phyloP scores from a whole-genome alignment of 129 eudicot species.

The Escallonia rubra region DNA sequence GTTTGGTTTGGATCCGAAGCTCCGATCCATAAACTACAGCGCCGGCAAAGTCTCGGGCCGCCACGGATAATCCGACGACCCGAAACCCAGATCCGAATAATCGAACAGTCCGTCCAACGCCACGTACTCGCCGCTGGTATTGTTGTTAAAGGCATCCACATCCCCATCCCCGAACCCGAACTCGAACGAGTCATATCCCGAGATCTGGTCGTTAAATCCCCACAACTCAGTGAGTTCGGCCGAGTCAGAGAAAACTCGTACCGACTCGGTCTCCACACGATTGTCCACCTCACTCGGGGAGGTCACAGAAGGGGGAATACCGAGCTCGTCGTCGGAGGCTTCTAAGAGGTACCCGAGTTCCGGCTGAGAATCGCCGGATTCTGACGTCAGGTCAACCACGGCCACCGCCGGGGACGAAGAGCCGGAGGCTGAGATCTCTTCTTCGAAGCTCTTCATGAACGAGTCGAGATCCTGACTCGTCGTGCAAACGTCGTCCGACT shows the following conservation, averaged over 20 bases:
- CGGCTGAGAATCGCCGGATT: slow-evolving; percentile 48
- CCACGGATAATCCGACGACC: slow-evolving; percentile 45
- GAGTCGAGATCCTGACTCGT: slow-evolving; percentile 63
- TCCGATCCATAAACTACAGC: slow-evolving; percentile 12
- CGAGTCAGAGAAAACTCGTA: slow-evolving; percentile 41
- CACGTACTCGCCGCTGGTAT: slow-evolving; percentile 40
- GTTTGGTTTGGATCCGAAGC: too few relatives aligned
- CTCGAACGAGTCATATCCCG: slow-evolving; percentile 61
- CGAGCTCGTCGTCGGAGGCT: slow-evolving; percentile 61
- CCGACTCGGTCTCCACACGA: slow-evolving; percentile 22
- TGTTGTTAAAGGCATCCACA: background rate
- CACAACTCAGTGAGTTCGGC: slow-evolving; percentile 45
- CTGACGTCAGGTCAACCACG: slow-evolving; percentile 25
- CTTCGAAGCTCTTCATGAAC: slow-evolving; percentile 69
- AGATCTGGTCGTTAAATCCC: slow-evolving; percentile 36
- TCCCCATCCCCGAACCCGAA: slow-evolving; percentile 31
- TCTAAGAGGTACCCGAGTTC: slow-evolving; percentile 45
- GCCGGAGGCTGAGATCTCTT: slow-evolving; percentile 32
- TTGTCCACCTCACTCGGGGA: slow-evolving; percentile 6
- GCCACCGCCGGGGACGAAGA: slow-evolving; percentile 16
- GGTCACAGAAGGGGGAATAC: slow-evolving; percentile 45
- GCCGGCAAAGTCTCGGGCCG: slow-evolving; percentile 56
- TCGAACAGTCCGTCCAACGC: slow-evolving; percentile 77
- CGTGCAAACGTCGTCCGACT: slow-evolving; percentile 19
- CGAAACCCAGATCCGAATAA: slow-evolving; percentile 59